Evolutionary conservation across 2,329 filamentous ascomycete species (phyloP).

Genomic region (Colletotrichum zoysiae): DNA sequence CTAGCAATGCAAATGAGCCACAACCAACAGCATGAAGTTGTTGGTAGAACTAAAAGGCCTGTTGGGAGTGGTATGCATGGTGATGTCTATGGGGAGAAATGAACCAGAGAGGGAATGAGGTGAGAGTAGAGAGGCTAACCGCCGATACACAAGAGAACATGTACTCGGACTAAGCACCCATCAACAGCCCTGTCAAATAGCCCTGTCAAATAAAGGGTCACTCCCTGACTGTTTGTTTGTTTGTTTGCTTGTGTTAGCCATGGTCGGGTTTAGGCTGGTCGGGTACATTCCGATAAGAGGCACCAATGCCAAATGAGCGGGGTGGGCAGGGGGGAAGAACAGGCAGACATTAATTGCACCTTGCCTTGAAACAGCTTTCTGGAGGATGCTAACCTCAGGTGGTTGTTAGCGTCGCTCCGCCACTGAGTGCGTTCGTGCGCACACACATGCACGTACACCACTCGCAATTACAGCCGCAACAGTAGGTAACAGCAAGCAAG

Average conservation of each 20-base stretch:
- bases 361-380: background rate
- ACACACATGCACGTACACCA: constrained; percentile 5
- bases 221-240: constrained; percentile 2
- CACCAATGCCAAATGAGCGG: constrained; percentile 22
- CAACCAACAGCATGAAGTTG: constrained; percentile 1
- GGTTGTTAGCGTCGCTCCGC: constrained; percentile 36
- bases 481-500: background rate
- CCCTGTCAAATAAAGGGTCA: constrained; percentile 30
- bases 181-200: constrained; percentile 7
- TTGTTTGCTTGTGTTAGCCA: constrained; percentile 8
- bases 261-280: constrained; percentile 12
- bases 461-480: constrained; percentile 3
- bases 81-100: background rate
- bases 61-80: background rate
- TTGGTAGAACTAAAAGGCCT: constrained; percentile 2
- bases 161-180: background rate
- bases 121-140: background rate
- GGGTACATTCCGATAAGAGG: constrained; percentile 35
- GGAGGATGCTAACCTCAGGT: constrained; percentile 20
- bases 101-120: background rate
- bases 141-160: background rate
- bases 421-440: constrained; percentile 32
- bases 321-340: constrained; percentile 16
- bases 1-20: background rate
- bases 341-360: constrained; percentile 36